Conservation (phyloP, 192 early-diverging fungal species). For the Lobosporangium transversale region DNA sequence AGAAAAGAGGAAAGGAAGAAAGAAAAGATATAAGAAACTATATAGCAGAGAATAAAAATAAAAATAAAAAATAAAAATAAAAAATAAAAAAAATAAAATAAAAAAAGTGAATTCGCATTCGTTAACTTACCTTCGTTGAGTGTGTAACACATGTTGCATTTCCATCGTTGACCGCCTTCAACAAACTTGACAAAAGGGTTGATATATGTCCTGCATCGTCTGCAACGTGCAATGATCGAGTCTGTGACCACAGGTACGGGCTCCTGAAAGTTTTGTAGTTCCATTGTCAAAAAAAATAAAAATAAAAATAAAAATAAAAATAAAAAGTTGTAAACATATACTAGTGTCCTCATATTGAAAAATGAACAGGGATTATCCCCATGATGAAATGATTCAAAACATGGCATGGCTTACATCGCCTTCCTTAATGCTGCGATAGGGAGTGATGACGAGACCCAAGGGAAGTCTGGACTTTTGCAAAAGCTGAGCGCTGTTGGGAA, state of each 20-base stretch:
- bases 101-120: no score
- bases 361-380: no score
- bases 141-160: conserved; percentile 94
- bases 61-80: background rate
- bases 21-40: no score
- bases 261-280: conserved; percentile 22
- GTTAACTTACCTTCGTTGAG: conserved; percentile 45
- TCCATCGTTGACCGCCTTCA: conserved; percentile 95
- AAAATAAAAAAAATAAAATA: background rate
- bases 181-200: conserved; percentile 96
- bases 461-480: conserved; percentile 91
- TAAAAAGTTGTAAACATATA: background rate
- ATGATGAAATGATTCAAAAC: background rate
- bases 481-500: conserved; percentile 83
- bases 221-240: conserved; percentile 90
- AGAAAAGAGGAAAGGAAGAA: no score
- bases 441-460: conserved; percentile 89
- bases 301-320: background rate
- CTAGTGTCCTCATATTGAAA: background rate
- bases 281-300: background rate
- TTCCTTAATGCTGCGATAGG: conserved; percentile 77
- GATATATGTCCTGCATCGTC: conserved; percentile 95
- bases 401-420: conserved; percentile 60
- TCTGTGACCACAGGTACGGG: conserved; percentile 89
- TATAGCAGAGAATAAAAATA: background rate